Evolutionary conservation across 78 protist genomes (phyloP).

Genomic region (Cavenderia fasciculata): DNA sequence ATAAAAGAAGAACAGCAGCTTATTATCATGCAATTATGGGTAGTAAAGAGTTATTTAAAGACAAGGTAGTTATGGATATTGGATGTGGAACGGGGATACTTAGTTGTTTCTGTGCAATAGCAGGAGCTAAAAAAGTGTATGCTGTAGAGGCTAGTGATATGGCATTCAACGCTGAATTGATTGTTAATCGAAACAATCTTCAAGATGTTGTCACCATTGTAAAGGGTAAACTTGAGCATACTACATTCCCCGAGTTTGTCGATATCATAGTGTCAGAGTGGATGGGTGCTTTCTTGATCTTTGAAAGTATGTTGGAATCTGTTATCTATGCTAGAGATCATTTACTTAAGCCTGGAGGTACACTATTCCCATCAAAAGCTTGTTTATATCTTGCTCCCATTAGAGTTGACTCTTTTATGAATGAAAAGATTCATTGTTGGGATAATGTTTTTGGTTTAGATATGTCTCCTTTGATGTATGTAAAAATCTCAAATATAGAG

Average conservation of each 20-base stretch:
- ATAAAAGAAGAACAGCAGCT: slow-evolving; percentile 69
- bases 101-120: slow-evolving; percentile 46
- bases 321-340: slow-evolving; percentile 51
- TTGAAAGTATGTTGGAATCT: slow-evolving; percentile 53
- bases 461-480: slow-evolving; percentile 72
- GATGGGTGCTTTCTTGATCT: slow-evolving; percentile 86
- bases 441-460: slow-evolving; percentile 55
- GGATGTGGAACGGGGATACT: slow-evolving; percentile 78
- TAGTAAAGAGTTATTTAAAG: slow-evolving; percentile 42
- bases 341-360: slow-evolving; percentile 6
- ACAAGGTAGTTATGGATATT: slow-evolving; percentile 76
- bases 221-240: slow-evolving; percentile 73
- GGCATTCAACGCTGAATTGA: slow-evolving; percentile 66
- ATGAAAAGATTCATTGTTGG: slow-evolving; percentile 51
- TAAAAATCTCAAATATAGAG: background rate
- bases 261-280: slow-evolving; percentile 89
- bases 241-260: slow-evolving; percentile 70
- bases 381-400: slow-evolving; percentile 78
- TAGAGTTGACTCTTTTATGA: slow-evolving; percentile 39
- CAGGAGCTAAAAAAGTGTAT: slow-evolving; percentile 77
- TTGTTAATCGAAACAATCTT: slow-evolving; percentile 73
- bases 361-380: slow-evolving; percentile 82
- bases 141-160: slow-evolving; percentile 90
- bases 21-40: slow-evolving; percentile 62
- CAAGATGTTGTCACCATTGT: slow-evolving; percentile 36